Evolutionary conservation across 1,284 basidiomycete species (phyloP), one percentile per base, ranked within the genome.

Genomic region (Xerocomus alliaceus): DNA sequence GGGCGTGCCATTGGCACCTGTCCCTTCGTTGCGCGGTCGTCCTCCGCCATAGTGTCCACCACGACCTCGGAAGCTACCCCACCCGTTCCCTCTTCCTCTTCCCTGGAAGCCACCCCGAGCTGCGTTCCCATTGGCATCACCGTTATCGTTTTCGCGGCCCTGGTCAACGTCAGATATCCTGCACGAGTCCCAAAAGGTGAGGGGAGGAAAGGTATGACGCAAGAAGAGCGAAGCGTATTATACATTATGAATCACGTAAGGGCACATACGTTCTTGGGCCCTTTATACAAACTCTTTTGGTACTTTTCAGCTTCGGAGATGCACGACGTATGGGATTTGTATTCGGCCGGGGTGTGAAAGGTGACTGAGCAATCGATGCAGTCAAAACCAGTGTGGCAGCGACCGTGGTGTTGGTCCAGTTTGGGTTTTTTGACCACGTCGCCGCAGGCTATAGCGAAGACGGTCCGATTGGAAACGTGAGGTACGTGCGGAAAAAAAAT

Each of bases 371-470:
- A 96, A 73, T 96, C 94, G 61, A 96, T 88, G 75, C 94, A 96
- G 67, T 92, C 93, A 71, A 94, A 93, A 7, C 88, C 84, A 3
- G 87, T 74, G 68, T 89, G 77, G 71, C 90, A 92, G 54, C 81
- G 77, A 29, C 71, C 71, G 57, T 82, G 77, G 71, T 93, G 92
- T 68, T 87, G 83, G 72, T 93, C 90, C 6, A 94, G 84, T 76
- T 95, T 95, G 11, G 94, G 94, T 75, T 97, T 97, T 78, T 95
- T 97, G 41, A 96, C 87, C 11, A 92, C 89, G 68, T 96, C 94
- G 54, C 84, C 80, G 76, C 94, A 95, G 41, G 72, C 91, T 61
- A 18, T 45, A 15, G 22, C 29, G 12, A 11, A 22, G 8, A 41
- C 9, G 2, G 53, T n/a, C 24, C 6, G 17, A 18, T 29, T 24